A percentile compares a stretch with the other conserved stretches of the same genome.
These are phyloP conservation scores for Salix brachista DNA, from an alignment of 345 rosid genomes.

Conservation along the genomic window DNA sequence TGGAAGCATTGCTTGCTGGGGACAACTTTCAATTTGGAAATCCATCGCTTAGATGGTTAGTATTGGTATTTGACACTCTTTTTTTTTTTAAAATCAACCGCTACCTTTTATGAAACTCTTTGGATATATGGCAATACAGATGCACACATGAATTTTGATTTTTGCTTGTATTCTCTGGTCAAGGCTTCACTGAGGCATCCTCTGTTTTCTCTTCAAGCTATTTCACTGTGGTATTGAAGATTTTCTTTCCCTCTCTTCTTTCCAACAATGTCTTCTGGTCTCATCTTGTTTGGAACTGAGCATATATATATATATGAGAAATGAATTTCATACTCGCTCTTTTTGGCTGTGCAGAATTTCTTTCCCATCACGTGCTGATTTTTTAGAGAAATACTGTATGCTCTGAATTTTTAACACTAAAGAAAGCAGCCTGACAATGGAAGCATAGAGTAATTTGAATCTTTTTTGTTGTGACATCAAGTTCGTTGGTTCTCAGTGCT, in stretches of 20 bases:
- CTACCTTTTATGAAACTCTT: background rate
- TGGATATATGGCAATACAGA: background rate
- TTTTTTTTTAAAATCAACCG: background rate
- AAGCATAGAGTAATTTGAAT: background rate
- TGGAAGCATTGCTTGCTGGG: conserved; percentile 60
- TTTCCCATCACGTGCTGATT: background rate
- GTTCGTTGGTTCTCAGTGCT: background rate
- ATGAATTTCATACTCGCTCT: background rate
- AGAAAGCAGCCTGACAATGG: background rate
- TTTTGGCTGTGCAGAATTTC: background rate
- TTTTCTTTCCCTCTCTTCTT: background rate
- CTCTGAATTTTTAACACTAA: background rate
- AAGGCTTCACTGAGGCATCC: background rate
- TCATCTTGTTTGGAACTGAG: background rate
- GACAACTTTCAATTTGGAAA: conserved; percentile 82
- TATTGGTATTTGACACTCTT: conserved; percentile 4
- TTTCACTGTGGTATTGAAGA: background rate
- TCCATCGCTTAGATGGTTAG: conserved; percentile 76
- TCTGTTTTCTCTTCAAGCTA: background rate
- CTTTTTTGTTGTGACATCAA: background rate
- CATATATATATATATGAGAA: background rate
- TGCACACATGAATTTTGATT: background rate
- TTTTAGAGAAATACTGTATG: background rate
- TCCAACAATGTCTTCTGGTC: background rate
- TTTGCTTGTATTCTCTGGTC: background rate